Base-by-base conservation (phyloP, 352 stramenopile species). In the Phytophthora tubulina region DNA sequence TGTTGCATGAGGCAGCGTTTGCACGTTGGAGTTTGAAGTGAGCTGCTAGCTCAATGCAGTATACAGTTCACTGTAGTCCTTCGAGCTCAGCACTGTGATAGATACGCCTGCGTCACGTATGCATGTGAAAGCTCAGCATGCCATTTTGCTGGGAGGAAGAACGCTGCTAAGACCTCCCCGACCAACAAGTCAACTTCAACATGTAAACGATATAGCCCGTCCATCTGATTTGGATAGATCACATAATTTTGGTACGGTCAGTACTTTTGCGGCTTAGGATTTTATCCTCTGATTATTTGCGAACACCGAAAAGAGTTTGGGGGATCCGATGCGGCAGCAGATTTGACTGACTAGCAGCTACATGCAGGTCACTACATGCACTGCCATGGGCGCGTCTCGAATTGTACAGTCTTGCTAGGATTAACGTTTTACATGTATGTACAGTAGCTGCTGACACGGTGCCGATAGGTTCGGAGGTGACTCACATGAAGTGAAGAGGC, bases 161-260 rank as follows among this genome's bases (percentile, higher is more conserved):
- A 27, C 21, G 21, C 21, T 27, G 21, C 21, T 27, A 27, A 46
- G 21, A 31, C 6, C 17, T 52, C 31, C 3, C 5, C 31, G 32
- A 46, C 17, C 3, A 58, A 32, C 17, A 7, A 45, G 45, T n/a
- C 55, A 52, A 54, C 57, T 64, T 64, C 57, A 64, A 62, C 27
- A 39, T 51, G 30, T 27, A 38, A 51, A 48, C 32, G 33, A 17
- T 38, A 55, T 21, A 62, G 30, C 11, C 31, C n/a, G 49, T 55
- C 38, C 17, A 32, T 39, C 54, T 51, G 54, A 51, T 62, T 50
- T 51, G 13, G 6, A 62, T 62, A 10, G 2, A 17, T n/a, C 52
- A 17, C 50, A 31, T 14, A 56, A 56, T 15, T 42, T 14, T 56
- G 7, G 15, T 15, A 44, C n/a, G 31, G 50, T 32, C 32, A 42